Evolutionary conservation across 495 filamentous ascomycete genomes (phyloP), one percentile per base, ranked within the genome.

Genomic region (Lasiosphaeria ovina): DNA sequence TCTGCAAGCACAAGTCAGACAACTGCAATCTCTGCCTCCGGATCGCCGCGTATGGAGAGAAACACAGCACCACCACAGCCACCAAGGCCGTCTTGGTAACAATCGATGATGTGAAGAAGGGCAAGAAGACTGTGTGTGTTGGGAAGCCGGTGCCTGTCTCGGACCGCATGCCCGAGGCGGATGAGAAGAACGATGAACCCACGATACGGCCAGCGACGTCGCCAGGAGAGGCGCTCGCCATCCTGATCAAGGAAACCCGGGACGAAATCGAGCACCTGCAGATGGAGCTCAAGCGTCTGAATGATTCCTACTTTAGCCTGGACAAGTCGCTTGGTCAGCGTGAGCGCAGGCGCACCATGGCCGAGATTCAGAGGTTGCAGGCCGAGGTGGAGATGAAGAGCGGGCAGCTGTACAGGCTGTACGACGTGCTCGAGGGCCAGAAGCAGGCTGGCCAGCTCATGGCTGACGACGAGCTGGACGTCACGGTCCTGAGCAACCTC

Each of bases 341-440:
- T 10, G 82, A 87, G 66, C 83, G 93, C 54, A 87, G 87, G 66
- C 74, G 79, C 9, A 62, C 93, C 36, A 77, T 84, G 59, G 77
- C 71, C 33, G 85, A 87, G 63, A 88, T 95, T 44, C 82, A 87
- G 64, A 77, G 78, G 58, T 61, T 93, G 33, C 69, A 88, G 40
- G 77, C 77, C 53, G 81, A 83, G 55, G 85, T 93, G 47, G 90
- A 94, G 68, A 77, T 80, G 60, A 93, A 93, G 72, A 84, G 86
- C n/a, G 89, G 92, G 59, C 90, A 95, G 69, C 87, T 97, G 47
- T 97, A 97, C 69, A 81, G 84, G 7, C 78, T 97, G 6, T 92
- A 95, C 61, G 93, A 98, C 67, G 92, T 96, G 7, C 81, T 96
- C 8, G 93, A 96, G 69, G 91, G 89, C 8, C 87, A 89, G 68